phyloP scores from a whole-genome alignment of 305 asterid species.

The Ilex paraguariensis region DNA sequence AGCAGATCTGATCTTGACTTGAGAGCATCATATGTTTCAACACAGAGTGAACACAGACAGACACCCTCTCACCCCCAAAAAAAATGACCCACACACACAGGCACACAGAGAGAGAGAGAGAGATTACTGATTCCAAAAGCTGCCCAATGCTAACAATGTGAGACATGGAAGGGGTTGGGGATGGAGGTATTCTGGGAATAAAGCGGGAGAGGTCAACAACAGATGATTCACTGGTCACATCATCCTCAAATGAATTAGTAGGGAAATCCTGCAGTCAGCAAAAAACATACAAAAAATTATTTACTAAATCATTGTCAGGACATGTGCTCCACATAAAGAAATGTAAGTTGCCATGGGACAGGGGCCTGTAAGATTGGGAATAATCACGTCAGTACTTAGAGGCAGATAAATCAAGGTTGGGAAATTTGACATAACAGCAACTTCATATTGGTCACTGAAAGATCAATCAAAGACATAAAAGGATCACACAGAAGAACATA shows the following conservation, averaged over 20 bases:
- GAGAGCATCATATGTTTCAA: not conserved
- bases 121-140: constrained; percentile 83
- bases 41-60: too few relatives aligned
- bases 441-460: too few relatives aligned
- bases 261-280: constrained; percentile 57
- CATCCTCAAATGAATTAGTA: constrained; percentile 69
- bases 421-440: too few relatives aligned
- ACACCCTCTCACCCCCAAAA: not conserved
- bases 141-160: constrained; percentile 85
- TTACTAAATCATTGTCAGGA: too few relatives aligned
- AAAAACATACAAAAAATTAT: not conserved
- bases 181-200: constrained; percentile 61
- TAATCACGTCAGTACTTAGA: too few relatives aligned
- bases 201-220: constrained; percentile 70
- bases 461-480: not conserved
- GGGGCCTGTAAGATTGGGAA: too few relatives aligned
- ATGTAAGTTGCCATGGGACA: too few relatives aligned
- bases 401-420: too few relatives aligned
- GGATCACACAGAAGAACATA: constrained; percentile 16
- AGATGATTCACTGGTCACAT: constrained; percentile 68
- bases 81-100: not conserved
- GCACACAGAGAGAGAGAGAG: not conserved
- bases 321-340: too few relatives aligned
- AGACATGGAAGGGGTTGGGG: constrained; percentile 80
- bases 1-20: not conserved